Base-by-base conservation (phyloP, 192 early-diverging fungal species). In the Pilobolus umbonatus region DNA sequence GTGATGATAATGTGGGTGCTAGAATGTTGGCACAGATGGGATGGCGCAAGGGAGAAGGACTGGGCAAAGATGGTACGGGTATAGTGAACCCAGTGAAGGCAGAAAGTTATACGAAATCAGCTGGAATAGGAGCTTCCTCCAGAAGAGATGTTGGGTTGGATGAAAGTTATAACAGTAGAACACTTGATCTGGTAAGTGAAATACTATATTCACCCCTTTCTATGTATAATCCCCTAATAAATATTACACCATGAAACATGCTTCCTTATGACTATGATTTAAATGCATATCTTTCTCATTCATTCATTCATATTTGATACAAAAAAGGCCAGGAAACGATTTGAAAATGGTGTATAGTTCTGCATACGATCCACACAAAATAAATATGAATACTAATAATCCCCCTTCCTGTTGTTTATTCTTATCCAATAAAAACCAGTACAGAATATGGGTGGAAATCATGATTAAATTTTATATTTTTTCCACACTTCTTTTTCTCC, bases 1-100 rank as follows among this genome's bases (percentile, higher is more conserved):
- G 71, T 35, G 74, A 79, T 10, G 78, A 82, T 21, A 88, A 85
- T 59, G 78, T 76, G 14, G 85, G 85, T 1, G 80, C 73, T 42
- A 72, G 76, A 7, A 84, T 94, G 82, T 75, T 98, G 79, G 68
- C 82, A 36, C 91, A 86, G 52, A 92, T 94, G 89, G 94, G 94
- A 17, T 98, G 88, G 81, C 80, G 79, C 57, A 78, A 77, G 26
- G 96, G 96, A 21, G 75, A 91, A 73, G 94, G 94, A 34, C 73
- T 98, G 19, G 96, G 96, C 0, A 78, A 75, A 60, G 83, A 90
- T n/a, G 89, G 92, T 7, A 66, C 76, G 30, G 96, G 96, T 40
- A 95, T 94, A 24, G 76, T 91, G 4, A 85, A 91, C 35, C 96
- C 96, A 12, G 86, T 98, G 22, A 85, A 90, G 44, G 87, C 89